A percentile compares a stretch with the other conserved stretches of the same genome.
Conservation (phyloP, 2,329 filamentous ascomycete species). For the Phyllosticta citribraziliensis region DNA sequence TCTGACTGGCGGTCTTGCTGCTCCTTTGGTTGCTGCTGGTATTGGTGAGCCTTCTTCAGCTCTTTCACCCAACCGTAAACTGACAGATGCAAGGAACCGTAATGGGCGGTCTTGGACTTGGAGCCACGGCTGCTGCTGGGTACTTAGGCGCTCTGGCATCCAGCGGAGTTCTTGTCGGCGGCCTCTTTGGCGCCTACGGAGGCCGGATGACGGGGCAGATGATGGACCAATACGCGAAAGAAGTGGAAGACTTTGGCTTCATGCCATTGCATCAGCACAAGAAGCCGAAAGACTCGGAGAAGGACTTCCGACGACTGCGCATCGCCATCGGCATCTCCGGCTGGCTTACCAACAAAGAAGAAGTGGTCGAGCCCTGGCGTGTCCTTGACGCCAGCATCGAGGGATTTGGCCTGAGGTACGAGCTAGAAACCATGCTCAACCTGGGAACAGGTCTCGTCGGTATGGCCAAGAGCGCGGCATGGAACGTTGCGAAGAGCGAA, state of each 20-base stretch:
- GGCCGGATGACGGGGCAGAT: conserved; percentile 73
- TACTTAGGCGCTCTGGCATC: conserved; percentile 74
- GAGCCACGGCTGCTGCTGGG: conserved; percentile 62
- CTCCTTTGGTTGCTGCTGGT: conserved; percentile 66
- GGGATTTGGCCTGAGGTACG: conserved; percentile 76
- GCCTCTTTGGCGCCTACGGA: conserved; percentile 86
- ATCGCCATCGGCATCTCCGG: conserved; percentile 78
- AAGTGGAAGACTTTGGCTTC: conserved; percentile 87
- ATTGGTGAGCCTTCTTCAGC: conserved; percentile 31
- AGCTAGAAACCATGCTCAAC: conserved; percentile 65
- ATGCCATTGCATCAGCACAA: conserved; percentile 28
- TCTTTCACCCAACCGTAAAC: conserved; percentile 15
- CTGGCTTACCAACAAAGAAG: conserved; percentile 64
- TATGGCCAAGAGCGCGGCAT: conserved; percentile 72
- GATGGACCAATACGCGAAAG: conserved; percentile 75
- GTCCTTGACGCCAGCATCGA: conserved; percentile 60
- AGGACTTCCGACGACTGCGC: conserved; percentile 47
- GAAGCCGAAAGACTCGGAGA: conserved; percentile 35
- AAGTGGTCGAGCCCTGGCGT: conserved; percentile 67
- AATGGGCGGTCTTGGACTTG: conserved; percentile 67
- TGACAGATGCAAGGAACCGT: conserved; percentile 46
- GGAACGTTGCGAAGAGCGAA: conserved; percentile 63
- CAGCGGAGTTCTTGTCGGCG: conserved; percentile 68
- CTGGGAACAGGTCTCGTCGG: conserved; percentile 69
- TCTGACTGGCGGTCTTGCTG: conserved; percentile 68